These are phyloP conservation scores for Thraustochytrium striatum DNA, from an alignment of 352 stramenopile species.

Conservation along the genomic window DNA sequence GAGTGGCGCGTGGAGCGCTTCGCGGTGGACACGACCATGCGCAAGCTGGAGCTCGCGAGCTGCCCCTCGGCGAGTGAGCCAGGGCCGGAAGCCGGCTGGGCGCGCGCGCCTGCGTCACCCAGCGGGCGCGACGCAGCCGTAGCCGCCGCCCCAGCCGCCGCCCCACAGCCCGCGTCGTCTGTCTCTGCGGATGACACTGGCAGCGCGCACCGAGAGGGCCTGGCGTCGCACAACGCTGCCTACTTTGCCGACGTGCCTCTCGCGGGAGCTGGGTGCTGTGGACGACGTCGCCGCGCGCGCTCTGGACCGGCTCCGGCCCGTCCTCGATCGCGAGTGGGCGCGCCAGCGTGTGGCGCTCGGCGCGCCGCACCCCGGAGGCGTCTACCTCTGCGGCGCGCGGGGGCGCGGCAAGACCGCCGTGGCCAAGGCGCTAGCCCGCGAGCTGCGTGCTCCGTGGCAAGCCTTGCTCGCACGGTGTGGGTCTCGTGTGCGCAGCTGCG, in stretches of 20 bases:
- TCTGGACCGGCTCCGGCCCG: conserved; percentile 4
- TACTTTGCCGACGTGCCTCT: conserved; percentile 18
- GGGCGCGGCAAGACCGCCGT: conserved; percentile 29
- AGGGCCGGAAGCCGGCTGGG: background rate
- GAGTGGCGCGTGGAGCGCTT: conserved; percentile 40
- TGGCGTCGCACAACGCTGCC: background rate
- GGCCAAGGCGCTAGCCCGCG: background rate
- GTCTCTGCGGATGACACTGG: background rate
- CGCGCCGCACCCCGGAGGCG: conserved; percentile 22
- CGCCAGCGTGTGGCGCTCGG: conserved; percentile 10
- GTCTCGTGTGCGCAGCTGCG: conserved; percentile 26
- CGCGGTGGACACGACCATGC: conserved; percentile 10
- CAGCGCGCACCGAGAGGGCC: background rate
- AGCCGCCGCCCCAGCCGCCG: background rate
- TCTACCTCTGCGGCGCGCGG: conserved; percentile 27
- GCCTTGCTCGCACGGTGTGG: conserved; percentile 28
- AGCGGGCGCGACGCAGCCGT: background rate
- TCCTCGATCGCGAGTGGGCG: background rate
- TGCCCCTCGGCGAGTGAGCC: background rate
- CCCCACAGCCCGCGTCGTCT: background rate
- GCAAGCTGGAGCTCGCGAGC: background rate
- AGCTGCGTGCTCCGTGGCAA: background rate
- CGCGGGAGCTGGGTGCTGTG: background rate
- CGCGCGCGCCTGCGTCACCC: background rate
- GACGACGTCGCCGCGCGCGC: background rate